Base-by-base conservation (phyloP, 805 yeast genomes). In the Saccharomycopsis sp. region DNA sequence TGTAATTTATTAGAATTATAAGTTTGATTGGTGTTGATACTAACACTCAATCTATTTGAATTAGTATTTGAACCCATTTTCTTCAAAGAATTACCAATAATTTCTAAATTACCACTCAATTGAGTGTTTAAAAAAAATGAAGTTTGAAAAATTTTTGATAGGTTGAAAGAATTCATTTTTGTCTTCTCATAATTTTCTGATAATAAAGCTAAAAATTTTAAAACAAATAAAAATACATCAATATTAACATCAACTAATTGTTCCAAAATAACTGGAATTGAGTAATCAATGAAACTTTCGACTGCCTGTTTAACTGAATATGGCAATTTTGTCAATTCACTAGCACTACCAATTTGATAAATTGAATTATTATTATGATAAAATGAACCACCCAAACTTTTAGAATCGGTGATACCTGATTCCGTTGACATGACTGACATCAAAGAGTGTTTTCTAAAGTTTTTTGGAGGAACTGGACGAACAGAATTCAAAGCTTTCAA, bases 81-180 rank as follows among this genome's bases (percentile, higher is more conserved):
- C 3, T 28, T 32, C n/a, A 21, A 8, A 14, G 19, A 12, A 34
- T 10, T 31, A 17, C 31, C 18, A 2, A 41, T 8, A 31, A 40
- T 31, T 14, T 41, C 45, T 21, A 40, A 35, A n/a, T 13, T 26
- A 5, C 36, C 35, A 15, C 30, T 39, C 9, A 39, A 14, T 13
- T 45, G 42, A 20, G 27, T 33, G 31, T 40, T 40, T 10, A 45
- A 28, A 21, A 63, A 63, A 17, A 62, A 54, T 38, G 59, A 53
- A 17, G 61, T 51, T 46, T 63, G 68, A 46, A 63, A 61, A 39
- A 63, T 57, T 40, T 62, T 63, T 5, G 66, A 54, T 26, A 63
- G 37, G 40, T 62, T 63, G 14, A 52, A 50, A 2, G 63, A 41
- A 18, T 58, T 51, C 68, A 63, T 63, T 45, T 58, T 59, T 13